phyloP scores from a whole-genome alignment of 352 stramenopile genomes.

The Phytophthora agathidicida region DNA sequence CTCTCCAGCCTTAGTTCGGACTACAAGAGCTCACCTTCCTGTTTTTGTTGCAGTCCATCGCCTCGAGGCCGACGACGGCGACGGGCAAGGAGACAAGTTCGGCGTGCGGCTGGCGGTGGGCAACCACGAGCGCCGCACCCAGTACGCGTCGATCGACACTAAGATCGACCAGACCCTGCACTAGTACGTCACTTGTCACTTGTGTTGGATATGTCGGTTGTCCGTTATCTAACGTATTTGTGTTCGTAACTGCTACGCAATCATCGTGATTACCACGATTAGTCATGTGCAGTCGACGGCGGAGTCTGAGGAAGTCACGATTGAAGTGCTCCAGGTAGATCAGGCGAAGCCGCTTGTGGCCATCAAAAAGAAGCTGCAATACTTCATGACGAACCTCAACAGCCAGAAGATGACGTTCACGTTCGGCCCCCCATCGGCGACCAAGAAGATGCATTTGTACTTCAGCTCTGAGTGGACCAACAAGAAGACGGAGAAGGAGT shows the following conservation, averaged over 20 bases:
- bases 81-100: slow-evolving; percentile 14
- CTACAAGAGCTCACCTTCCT: not conserved
- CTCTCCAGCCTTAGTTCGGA: not conserved
- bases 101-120: slow-evolving; percentile 32
- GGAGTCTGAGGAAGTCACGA: slow-evolving; percentile 38
- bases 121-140: slow-evolving; percentile 27
- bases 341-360: slow-evolving; percentile 51
- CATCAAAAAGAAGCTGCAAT: slow-evolving; percentile 37
- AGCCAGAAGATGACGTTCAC: slow-evolving; percentile 51
- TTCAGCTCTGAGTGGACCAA: slow-evolving; percentile 41
- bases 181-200: slow-evolving; percentile 38
- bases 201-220: not conserved
- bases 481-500: too few species aligned
- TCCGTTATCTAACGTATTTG: slow-evolving; percentile 9
- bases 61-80: slow-evolving; percentile 20
- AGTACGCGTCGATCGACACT: slow-evolving; percentile 20
- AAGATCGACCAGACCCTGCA: slow-evolving; percentile 48
- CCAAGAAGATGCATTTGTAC: slow-evolving; percentile 33
- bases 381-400: slow-evolving; percentile 32
- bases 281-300: slow-evolving; percentile 43
- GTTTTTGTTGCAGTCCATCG: slow-evolving; percentile 35
- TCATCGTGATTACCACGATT: slow-evolving; percentile 11
- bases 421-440: slow-evolving; percentile 35
- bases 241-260: slow-evolving; percentile 21
- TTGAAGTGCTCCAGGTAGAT: slow-evolving; percentile 52